Base-by-base conservation (phyloP, 2,329 filamentous ascomycete species). In the Pseudogymnoascus sp. region DNA sequence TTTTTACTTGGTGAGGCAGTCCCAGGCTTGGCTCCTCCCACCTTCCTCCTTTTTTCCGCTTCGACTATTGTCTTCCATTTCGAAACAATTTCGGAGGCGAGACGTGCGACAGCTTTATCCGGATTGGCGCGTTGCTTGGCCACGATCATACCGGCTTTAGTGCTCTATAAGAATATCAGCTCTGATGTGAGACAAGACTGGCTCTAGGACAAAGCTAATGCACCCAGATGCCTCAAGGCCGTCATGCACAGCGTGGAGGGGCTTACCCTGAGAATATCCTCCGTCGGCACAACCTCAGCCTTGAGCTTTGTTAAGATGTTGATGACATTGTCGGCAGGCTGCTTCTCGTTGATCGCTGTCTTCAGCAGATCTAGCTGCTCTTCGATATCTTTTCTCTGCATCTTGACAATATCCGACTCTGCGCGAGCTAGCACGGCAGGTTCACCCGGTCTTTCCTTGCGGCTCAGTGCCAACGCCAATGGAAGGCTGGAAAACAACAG, bases 91-190 rank as follows among this genome's bases (percentile, higher is more conserved):
- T 93, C 90, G 65, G 84, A 82, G 3, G 95, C 92, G 46, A 90
- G 81, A 61, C 85, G 84, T 56, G 88, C 87, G 69, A 98, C 89
- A 46, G 93, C 86, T 75, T 90, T 92, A 80, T 96, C 89, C 63
- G 86, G 76, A 75, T 96, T 92, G 65, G 89, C 77, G 62, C 86
- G 82, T 60, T 88, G 84, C 74, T 92, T 93, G 75, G 93, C 93
- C 66, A 98, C 90, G 60, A 89, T 86, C 68, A 96, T 88, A 70
- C 95, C 95, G 61, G 96, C 93, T 70, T 89, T 90, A n/a, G 93
- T 98, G 43, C 89, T 82, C 86, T 89, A 63, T 14, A 56, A 19
- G 61, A 26, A 43, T 28, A 40, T 60, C 50, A 63, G 35, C 24
- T 37, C n/a, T 40, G 26, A 11, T 56, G 4, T 35, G 12, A 22